Conservation (phyloP, 257 asterid genomes). For the Echium plantagineum region DNA sequence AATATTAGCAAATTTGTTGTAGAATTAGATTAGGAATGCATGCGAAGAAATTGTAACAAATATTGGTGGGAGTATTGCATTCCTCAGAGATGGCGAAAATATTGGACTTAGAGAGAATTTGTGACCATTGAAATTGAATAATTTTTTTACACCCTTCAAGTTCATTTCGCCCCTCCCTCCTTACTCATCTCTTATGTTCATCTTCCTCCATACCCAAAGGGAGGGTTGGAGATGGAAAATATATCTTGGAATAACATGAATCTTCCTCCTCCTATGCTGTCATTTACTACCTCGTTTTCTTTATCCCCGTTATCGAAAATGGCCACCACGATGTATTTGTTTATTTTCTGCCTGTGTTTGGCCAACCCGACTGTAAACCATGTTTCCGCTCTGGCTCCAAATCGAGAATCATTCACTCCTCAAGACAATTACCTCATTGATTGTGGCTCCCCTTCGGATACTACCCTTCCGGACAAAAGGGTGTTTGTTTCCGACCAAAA, state of each 20-base stretch:
- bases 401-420: conserved; percentile 17
- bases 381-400: neutral
- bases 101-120: too few species aligned
- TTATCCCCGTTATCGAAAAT: conserved; percentile 18
- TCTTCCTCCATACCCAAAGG: conserved; percentile 21
- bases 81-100: too few species aligned
- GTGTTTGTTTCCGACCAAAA: conserved; percentile 19
- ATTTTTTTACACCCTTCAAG: neutral
- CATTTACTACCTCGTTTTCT: neutral
- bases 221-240: conserved; percentile 46
- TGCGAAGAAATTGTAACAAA: too few species aligned
- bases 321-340: conserved; percentile 26
- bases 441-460: conserved; percentile 21
- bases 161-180: conserved; percentile 5
- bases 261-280: neutral
- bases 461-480: conserved; percentile 15
- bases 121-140: too few species aligned
- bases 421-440: conserved; percentile 21
- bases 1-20: too few species aligned
- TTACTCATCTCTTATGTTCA: neutral
- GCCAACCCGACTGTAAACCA: neutral
- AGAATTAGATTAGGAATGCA: too few species aligned
- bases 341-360: conserved; percentile 27
- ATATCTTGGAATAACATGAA: conserved; percentile 9
- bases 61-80: too few species aligned